Base-by-base conservation (phyloP, 257 asterid species). In the Solanum clarkiae region DNA sequence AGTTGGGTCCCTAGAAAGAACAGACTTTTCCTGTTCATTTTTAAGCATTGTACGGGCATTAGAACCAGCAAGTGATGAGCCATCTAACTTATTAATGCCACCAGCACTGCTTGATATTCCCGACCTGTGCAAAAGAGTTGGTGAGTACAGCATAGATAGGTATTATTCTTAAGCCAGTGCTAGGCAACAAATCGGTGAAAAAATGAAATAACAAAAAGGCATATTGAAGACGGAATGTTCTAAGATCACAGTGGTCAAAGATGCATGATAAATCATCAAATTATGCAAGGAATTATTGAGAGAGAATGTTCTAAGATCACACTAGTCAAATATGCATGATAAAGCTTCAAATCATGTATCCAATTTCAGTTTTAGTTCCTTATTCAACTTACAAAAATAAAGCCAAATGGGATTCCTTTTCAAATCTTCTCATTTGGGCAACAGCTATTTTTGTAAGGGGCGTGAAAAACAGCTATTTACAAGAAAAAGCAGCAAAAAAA, bases 1-100 rank as follows among this genome's bases (percentile, higher is more conserved):
- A 57, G 97, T 84, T 51, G 88, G 86, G 86, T 96, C 98, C 89
- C 97, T 92, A n/a, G 97, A 90, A 49, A 88, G 90, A 83, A 90
- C 54, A 42, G 92, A 55, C 83, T 92, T 95, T 85, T 97, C 98
- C 90, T 89, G 96, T 86, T 95, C 99, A 84, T 84, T 93, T 92
- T 92, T 94, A 40, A 89, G 90, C 75, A 92, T 88, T 77, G 92
- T 71, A 26, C 96, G 98, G 60, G 94, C 88, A 90, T 86, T 89
- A 85, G 97, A 88, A 84, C 94, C 90, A 86, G 91, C 87, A 80
- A 93, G 94, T 89, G 97, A 86, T 74, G 91, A 54, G 69, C 93
- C 93, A 84, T 96, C 98, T 87, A 88, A 87, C 89, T 92, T 95
- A 89, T 86, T 91, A 74, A 86, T 62, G 75, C 81, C 84, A 85